Conservation (phyloP, 2,329 filamentous ascomycete genomes). For the Xylariaceae sp. region DNA sequence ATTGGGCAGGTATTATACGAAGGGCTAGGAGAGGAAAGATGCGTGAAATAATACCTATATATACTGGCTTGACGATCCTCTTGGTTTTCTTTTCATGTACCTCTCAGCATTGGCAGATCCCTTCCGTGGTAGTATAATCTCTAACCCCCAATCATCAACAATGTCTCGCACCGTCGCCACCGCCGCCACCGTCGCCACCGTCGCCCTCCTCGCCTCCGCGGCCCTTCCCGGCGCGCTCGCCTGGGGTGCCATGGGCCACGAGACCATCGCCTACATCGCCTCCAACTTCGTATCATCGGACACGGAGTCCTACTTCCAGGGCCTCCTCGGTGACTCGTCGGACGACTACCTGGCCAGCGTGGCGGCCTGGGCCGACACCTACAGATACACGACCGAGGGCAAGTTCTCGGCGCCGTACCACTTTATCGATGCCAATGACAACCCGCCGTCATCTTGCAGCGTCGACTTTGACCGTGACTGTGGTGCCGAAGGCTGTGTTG, state of each 20-base stretch:
- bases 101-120: neutral
- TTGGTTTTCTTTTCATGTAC: neutral
- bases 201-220: conserved; percentile 21
- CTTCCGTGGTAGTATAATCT: neutral
- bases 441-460: conserved; percentile 51
- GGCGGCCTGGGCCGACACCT: conserved; percentile 47
- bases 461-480: conserved; percentile 58
- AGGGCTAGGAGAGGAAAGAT: neutral
- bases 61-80: neutral
- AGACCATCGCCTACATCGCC: conserved; percentile 49
- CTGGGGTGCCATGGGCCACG: conserved; percentile 45
- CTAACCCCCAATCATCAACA: too few relatives aligned
- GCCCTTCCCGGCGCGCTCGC: conserved; percentile 28
- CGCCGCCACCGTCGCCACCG: conserved; percentile 18
- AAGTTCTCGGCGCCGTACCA: conserved; percentile 42
- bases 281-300: conserved; percentile 41
- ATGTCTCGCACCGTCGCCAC: conserved; percentile 14
- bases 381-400: conserved; percentile 41
- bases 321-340: conserved; percentile 40
- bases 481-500: conserved; percentile 54
- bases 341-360: conserved; percentile 43
- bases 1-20: neutral
- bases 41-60: neutral
- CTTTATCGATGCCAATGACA: conserved; percentile 59
- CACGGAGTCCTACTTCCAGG: conserved; percentile 39